These are phyloP conservation scores for Geum urbanum DNA, from an alignment of 306 rosid species.

Conservation along the genomic window DNA sequence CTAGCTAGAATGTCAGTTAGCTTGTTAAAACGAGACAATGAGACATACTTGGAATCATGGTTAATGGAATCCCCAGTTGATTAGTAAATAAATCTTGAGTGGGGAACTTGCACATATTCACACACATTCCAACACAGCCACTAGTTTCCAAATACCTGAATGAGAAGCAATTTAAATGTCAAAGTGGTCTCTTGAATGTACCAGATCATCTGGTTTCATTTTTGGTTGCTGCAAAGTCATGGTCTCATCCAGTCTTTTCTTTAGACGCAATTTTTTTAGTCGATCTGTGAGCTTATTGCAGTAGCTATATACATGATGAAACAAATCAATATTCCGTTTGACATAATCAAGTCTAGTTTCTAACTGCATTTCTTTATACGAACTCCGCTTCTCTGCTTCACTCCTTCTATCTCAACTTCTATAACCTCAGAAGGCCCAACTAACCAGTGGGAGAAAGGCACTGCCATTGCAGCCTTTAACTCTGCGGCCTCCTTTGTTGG, in stretches of 20 bases:
- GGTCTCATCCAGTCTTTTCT: background rate
- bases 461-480: conserved; percentile 87
- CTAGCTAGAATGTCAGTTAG: background rate
- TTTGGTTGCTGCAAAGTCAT: background rate
- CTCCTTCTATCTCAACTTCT: conserved; percentile 87
- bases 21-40: background rate
- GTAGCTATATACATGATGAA: background rate
- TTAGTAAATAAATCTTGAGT: conserved; percentile 95
- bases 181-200: too few species aligned
- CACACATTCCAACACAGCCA: conserved; percentile 94
- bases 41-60: conserved; percentile 86
- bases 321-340: background rate
- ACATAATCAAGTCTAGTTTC: conserved; percentile 13
- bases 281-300: background rate
- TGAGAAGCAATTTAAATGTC: background rate
- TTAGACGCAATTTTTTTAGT: background rate
- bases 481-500: conserved; percentile 97
- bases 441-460: conserved; percentile 90
- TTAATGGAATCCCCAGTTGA: conserved; percentile 91
- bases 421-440: conserved; percentile 96
- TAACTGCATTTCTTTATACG: conserved; percentile 94
- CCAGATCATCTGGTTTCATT: too few species aligned
- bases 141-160: conserved; percentile 86
- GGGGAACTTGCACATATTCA: conserved; percentile 97
- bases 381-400: conserved; percentile 87